Evolutionary conservation across 1,284 basidiomycete genomes (phyloP), one percentile per base, ranked within the genome.

Genomic region (Microbotryum scabiosae): DNA sequence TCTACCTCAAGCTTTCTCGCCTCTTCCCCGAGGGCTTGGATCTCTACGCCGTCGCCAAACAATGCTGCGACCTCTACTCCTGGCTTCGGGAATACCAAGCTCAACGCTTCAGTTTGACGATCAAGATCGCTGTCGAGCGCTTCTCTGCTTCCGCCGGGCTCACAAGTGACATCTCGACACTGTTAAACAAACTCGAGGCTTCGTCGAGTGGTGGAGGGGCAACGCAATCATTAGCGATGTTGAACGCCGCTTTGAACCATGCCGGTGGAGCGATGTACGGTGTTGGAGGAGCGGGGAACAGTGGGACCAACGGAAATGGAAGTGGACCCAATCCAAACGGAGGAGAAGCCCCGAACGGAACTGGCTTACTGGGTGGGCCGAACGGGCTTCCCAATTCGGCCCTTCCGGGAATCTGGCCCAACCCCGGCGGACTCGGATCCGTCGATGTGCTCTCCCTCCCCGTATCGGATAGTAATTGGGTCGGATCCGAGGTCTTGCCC

Each of bases 1-100:
- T 61, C 10, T 36, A 53, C 8, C 56, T 61, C 50, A 61, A 61
- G 50, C 60, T 61, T 10, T 52, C 60, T 23, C 50, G 60, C 8
- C 45, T 57, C 4, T 54, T 61, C 55, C 51, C 54, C 9, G 55
- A 57, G 7, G 56, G 60, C 30, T 45, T 55, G 46, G 50, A 44
- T 30, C 21, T 43, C 36, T n/a, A 41, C 26, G 41, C 30, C 10
- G 56, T 52, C 25, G 44, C 51, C 12, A 36, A 36, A 21, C 41
- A 45, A 23, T 54, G 52, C 47, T 25, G 51, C 44, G 26, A 45
- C n/a, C 56, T 61, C 26, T 45, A 52, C 20, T 14, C 30, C 2
- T n/a, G 44, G 12, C 55, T 61, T 14, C 16, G 41, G 12, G 54
- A 61, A 21, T 54, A 46, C 30, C 54, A 45, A 26, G 60, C 55